Evolutionary conservation across 352 stramenopile genomes (phyloP).

Genomic region (Phytophthora rubi): DNA sequence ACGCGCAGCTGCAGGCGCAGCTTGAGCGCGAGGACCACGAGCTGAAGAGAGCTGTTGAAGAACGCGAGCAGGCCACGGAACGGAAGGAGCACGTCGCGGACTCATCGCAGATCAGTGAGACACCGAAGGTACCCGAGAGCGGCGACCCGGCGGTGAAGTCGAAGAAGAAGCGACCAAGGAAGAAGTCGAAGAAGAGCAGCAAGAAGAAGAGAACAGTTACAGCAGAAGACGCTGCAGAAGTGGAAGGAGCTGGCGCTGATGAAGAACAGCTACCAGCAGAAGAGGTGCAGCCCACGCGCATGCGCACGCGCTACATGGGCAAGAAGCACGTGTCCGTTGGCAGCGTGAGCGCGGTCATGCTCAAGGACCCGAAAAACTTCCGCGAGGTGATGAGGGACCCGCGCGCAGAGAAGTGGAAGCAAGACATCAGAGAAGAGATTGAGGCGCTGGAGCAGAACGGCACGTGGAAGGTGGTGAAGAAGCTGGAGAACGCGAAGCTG

Average conservation of each 20-base stretch:
- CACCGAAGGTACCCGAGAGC: neutral
- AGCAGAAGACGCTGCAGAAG: neutral
- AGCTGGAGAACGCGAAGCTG: neutral
- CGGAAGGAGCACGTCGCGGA: neutral
- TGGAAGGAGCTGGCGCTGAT: neutral
- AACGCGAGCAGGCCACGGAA: neutral
- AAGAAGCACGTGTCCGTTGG: neutral
- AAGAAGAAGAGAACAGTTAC: neutral
- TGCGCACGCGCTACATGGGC: neutral
- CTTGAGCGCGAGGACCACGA: neutral
- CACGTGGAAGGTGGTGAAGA: neutral
- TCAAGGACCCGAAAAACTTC: neutral
- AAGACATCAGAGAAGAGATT: neutral
- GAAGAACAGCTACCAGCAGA: neutral
- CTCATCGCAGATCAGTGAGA: neutral
- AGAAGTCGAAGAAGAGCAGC: neutral
- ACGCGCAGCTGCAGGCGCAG: constrained; percentile 1
- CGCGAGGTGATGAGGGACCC: neutral
- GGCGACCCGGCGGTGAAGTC: neutral
- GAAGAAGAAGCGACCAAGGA: neutral
- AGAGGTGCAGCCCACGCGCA: neutral
- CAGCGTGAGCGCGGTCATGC: neutral
- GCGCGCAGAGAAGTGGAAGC: neutral
- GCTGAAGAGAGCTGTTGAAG: neutral
- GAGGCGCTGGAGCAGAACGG: neutral